phyloP scores from a whole-genome alignment of 495 filamentous ascomycete species.

The Annulohypoxylon nitens region DNA sequence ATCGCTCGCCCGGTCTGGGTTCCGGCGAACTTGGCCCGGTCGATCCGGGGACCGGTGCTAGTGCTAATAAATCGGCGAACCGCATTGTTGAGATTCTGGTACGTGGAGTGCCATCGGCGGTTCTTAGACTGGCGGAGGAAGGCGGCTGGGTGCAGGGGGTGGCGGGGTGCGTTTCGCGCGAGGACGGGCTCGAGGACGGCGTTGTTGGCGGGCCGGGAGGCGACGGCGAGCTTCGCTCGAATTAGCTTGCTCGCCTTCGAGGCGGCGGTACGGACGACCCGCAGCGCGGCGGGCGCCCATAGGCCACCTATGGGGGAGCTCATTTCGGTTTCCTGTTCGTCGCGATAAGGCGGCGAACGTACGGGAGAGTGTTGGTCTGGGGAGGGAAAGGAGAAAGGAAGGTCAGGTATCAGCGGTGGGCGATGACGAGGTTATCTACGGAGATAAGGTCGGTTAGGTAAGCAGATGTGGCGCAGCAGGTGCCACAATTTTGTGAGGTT shows the following conservation, averaged over 20 bases:
- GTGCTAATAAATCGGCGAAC: constrained; percentile 73
- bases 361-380: constrained; percentile 42
- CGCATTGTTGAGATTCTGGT: constrained; percentile 67
- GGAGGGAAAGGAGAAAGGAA: constrained; percentile 15
- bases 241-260: constrained; percentile 72
- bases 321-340: constrained; percentile 61
- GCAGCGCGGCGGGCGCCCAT: constrained; percentile 77
- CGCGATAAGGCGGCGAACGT: constrained; percentile 48
- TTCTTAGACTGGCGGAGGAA: constrained; percentile 78
- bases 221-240: constrained; percentile 70
- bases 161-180: constrained; percentile 66
- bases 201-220: constrained; percentile 60
- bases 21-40: constrained; percentile 73
- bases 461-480: constrained; percentile 36
- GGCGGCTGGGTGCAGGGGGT: constrained; percentile 79
- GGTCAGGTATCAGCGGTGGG: constrained; percentile 5
- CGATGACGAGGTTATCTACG: constrained; percentile 37
- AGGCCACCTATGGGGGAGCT: constrained; percentile 74
- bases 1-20: constrained; percentile 77
- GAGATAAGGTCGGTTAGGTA: constrained; percentile 40
- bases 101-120: constrained; percentile 75
- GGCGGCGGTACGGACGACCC: constrained; percentile 75
- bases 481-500: constrained; percentile 17
- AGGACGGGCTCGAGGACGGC: constrained; percentile 63
- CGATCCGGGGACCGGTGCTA: constrained; percentile 65